A percentile compares a stretch with the other conserved stretches of the same genome.
Evolutionary conservation across 768 basidiomycete genomes (phyloP).

Genomic region (Serendipita sp.): DNA sequence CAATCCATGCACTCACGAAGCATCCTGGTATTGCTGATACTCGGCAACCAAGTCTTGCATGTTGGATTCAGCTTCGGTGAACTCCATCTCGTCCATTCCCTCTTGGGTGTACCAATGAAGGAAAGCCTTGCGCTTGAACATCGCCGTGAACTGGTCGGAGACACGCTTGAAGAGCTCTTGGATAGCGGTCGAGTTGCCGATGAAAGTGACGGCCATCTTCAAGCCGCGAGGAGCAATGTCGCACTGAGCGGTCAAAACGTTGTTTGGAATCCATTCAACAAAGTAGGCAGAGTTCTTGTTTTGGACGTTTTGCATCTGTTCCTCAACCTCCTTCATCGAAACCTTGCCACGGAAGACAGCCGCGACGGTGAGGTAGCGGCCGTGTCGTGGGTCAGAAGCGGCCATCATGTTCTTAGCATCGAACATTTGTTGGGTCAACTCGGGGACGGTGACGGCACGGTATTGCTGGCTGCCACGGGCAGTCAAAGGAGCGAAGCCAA

Average conservation of each 20-base stretch:
- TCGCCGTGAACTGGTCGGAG: conserved; percentile 94
- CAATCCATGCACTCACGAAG: conserved; percentile 47
- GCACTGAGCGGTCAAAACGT: conserved; percentile 94
- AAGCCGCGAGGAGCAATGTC: conserved; percentile 90
- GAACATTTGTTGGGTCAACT: conserved; percentile 98
- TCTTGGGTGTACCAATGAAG: conserved; percentile 99
- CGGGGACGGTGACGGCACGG: conserved; percentile 93
- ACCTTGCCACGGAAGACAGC: conserved; percentile 99
- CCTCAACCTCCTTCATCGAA: conserved; percentile 99
- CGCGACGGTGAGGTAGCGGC: conserved; percentile 94
- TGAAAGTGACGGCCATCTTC: conserved; percentile 95
- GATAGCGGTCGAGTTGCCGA: conserved; percentile 94
- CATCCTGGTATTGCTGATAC: conserved; percentile 94
- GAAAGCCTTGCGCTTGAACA: conserved; percentile 98
- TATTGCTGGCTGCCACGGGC: conserved; percentile 90
- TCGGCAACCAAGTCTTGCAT: conserved; percentile 98
- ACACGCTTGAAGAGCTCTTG: conserved; percentile 99
- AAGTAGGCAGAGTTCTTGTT: conserved; percentile 98
- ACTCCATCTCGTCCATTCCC: conserved; percentile 99
- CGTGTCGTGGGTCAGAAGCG: conserved; percentile 90
- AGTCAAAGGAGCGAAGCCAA: conserved; percentile 87
- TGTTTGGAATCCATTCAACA: conserved; percentile 99
- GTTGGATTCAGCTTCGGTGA: conserved; percentile 98
- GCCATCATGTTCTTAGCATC: conserved; percentile 99
- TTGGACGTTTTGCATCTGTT: conserved; percentile 95